Evolutionary conservation across 1,284 basidiomycete species (phyloP), one percentile per base, ranked within the genome.

Genomic region (Ceratorhiza oryzae-sativae): DNA sequence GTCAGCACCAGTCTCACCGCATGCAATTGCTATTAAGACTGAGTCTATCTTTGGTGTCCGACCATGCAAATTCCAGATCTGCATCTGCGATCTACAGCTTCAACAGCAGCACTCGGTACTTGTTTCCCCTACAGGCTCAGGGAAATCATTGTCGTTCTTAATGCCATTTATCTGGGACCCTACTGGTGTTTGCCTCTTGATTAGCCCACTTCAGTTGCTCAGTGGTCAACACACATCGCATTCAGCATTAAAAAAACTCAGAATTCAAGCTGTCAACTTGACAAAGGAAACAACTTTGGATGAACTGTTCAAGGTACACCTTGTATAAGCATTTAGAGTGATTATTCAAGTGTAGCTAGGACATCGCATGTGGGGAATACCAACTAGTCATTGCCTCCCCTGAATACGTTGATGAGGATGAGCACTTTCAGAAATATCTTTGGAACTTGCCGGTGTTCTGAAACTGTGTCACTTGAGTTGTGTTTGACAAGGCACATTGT

Each of bases 401-500:
- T 6, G 61, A 63, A 27, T 63, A 63, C 18, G 32, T 63, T 12
- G 61, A 25, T 8, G 41, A 63, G 27, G 61, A 63, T 25, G 8
- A 45, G 5, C 45, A 34, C 1, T 63, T 63, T n/a, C n/a, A 15
- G 25, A 10, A 25, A 13, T 39, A 39, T 39, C 46, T 63, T 1
- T 63, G 61, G 61, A 18, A 46, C 12, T 49, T 42, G 6, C 10
- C 45, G 6, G 20, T 1, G 1, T 63, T 63, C 30, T 3, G 12
- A 3, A 32, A 25, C 6, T 30, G 25, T 18, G 59, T 61, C 4
- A 61, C 6, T 6, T 41, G 36, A 13, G 13, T 61, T 20, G 23
- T 61, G 9, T 61, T 45, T 30, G 41, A 61, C n/a, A 25, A 61
- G 23, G 59, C 59, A 3, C 59, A 61, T 23, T 61, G 59, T 46